A percentile compares a stretch with the other conserved stretches of the same genome.
Evolutionary conservation across 495 filamentous ascomycete genomes (phyloP).

Genomic region (Penicillium steckii): DNA sequence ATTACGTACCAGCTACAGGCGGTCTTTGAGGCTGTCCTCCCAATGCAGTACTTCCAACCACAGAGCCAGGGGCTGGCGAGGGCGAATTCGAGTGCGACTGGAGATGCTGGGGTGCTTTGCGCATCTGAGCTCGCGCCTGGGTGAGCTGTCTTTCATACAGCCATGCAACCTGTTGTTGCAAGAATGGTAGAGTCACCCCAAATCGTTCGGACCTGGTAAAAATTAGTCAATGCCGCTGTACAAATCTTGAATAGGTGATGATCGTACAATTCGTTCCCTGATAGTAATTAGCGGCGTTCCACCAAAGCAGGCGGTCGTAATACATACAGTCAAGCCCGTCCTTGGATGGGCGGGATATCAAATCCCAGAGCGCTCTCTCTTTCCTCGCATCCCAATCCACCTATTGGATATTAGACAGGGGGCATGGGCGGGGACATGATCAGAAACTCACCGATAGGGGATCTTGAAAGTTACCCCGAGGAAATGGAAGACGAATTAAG

Average conservation of each 20-base stretch:
- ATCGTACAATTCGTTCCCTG: conserved; percentile 85
- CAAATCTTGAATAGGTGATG: conserved; percentile 12
- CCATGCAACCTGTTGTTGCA: conserved; percentile 93
- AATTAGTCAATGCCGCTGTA: conserved; percentile 5
- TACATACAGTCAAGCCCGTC: conserved; percentile 79
- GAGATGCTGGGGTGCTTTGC: conserved; percentile 58
- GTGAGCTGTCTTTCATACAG: conserved; percentile 88
- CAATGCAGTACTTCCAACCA: conserved; percentile 47
- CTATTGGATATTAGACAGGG: conserved; percentile 31
- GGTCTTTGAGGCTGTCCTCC: conserved; percentile 59
- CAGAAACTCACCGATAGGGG: conserved; percentile 68
- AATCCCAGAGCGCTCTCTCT: conserved; percentile 85
- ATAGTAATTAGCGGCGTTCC: conserved; percentile 29
- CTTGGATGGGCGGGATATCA: conserved; percentile 72
- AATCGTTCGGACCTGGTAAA: conserved; percentile 55
- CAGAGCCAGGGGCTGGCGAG: conserved; percentile 49
- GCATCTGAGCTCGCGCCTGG: conserved; percentile 87
- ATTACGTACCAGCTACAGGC: conserved; percentile 52
- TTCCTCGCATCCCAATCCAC: conserved; percentile 76
- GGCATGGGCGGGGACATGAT: not conserved
- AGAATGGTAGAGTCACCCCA: conserved; percentile 78
- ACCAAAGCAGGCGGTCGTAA: not conserved
- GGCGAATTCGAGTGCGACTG: conserved; percentile 37
- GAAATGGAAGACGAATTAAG: conserved; percentile 85
- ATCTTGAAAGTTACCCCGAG: conserved; percentile 83